Conservation (phyloP, 192 early-diverging fungal genomes). For the Linnemannia schmuckeri region DNA sequence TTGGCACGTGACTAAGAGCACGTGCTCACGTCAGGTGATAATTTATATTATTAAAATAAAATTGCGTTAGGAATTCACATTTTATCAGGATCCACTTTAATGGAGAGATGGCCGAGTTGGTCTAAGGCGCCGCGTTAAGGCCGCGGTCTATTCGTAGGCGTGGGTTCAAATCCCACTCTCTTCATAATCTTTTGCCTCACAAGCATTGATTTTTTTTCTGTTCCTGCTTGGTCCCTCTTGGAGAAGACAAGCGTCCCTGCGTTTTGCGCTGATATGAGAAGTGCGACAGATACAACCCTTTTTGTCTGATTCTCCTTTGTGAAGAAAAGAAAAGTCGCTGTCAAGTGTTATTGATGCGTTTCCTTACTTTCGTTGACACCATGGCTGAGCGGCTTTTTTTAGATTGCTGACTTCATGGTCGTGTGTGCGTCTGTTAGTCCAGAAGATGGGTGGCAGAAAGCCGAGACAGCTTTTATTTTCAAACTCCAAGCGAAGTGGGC, state of each 20-base stretch:
- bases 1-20: no score
- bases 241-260: no score
- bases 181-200: conserved; percentile 41
- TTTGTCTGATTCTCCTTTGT: background rate
- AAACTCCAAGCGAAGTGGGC: background rate
- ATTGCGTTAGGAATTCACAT: background rate
- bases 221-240: no score
- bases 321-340: background rate
- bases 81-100: background rate
- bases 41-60: background rate
- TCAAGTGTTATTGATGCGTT: background rate
- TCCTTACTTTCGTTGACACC: background rate
- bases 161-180: conserved; percentile 69
- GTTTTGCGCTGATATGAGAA: no score
- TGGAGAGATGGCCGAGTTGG: conserved; percentile 65
- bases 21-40: background rate
- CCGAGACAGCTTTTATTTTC: background rate
- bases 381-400: conserved; percentile 9
- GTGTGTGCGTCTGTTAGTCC: background rate
- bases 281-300: background rate
- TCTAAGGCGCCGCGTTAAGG: conserved; percentile 67
- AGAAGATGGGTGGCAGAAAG: background rate
- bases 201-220: no score
- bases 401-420: no score
- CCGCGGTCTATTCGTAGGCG: conserved; percentile 63